Evolutionary conservation across 176 grass and related monocot genomes (phyloP).

Genomic region (Guadua angustifolia): DNA sequence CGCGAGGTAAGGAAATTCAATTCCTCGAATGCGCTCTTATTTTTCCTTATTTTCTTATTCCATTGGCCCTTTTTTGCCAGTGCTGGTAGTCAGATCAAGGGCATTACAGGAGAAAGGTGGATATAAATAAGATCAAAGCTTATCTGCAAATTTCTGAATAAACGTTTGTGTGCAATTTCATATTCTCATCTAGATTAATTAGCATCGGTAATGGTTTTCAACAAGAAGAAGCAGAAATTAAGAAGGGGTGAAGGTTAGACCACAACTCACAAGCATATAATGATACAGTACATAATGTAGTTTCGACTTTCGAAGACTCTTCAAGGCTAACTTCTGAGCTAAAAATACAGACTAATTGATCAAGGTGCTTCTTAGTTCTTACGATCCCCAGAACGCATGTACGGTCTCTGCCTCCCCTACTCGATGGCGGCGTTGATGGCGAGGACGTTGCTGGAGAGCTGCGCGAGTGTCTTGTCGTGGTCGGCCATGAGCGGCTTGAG

Average conservation of each 20-base stretch:
- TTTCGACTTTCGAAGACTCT: not conserved
- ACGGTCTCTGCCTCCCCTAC: not conserved
- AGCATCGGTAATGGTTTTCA: not conserved
- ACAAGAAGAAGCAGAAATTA: not conserved
- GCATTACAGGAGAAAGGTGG: not conserved
- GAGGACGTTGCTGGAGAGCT: conserved; percentile 59
- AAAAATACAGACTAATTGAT: not conserved
- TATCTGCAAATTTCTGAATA: not conserved
- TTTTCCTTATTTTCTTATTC: not conserved
- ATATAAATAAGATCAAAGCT: not conserved
- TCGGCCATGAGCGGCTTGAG: conserved; percentile 31
- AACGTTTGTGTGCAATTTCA: not conserved
- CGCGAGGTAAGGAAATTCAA: conserved; percentile 99
- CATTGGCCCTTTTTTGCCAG: not conserved
- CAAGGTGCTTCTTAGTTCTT: too few relatives aligned
- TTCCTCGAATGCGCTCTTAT: conserved; percentile 70
- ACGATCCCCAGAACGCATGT: conserved; percentile 6
- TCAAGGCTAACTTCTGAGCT: not conserved
- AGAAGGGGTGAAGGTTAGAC: not conserved
- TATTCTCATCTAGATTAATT: not conserved
- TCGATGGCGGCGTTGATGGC: conserved; percentile 41
- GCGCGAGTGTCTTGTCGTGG: conserved; percentile 43
- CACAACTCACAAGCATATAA: not conserved
- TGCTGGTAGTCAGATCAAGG: not conserved
- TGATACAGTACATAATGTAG: not conserved